These are phyloP conservation scores for Paraconiothyrium sp. DNA, from an alignment of 2,329 filamentous ascomycete genomes.

Conservation along the genomic window DNA sequence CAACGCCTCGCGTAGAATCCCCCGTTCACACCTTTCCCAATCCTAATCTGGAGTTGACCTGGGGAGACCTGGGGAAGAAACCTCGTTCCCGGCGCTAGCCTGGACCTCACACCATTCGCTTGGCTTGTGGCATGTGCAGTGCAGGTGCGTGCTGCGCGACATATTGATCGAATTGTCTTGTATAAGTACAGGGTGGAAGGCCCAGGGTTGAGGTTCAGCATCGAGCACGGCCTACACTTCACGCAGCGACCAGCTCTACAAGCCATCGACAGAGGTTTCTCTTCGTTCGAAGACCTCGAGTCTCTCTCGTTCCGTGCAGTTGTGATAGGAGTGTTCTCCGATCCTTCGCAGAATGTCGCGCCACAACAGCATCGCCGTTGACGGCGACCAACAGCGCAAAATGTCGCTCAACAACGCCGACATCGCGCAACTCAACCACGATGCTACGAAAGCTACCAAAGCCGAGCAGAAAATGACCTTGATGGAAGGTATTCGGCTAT, in stretches of 20 bases:
- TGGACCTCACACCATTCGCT: slow-evolving; percentile 29
- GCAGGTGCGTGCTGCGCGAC: slow-evolving; percentile 4
- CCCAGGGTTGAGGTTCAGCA: slow-evolving; percentile 1
- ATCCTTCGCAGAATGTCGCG: slow-evolving; percentile 35
- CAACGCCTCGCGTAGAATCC: neutral
- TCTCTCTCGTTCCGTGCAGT: neutral
- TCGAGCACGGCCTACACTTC: neutral
- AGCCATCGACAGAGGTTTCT: neutral
- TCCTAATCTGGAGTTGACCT: slow-evolving; percentile 16
- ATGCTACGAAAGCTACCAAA: slow-evolving; percentile 51
- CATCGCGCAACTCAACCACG: slow-evolving; percentile 36
- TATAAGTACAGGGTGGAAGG: slow-evolving; percentile 12
- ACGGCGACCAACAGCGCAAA: slow-evolving; percentile 41
- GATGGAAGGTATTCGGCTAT: slow-evolving; percentile 77
- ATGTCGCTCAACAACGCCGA: slow-evolving; percentile 42
- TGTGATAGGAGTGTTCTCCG: neutral
- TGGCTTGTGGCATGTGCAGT: slow-evolving; percentile 14
- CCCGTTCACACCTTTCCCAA: slow-evolving; percentile 13
- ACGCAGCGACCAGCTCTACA: neutral
- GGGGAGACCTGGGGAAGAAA: slow-evolving; percentile 6
- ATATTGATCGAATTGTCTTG: slow-evolving; percentile 17
- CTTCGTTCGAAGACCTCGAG: neutral
- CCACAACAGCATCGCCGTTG: slow-evolving; percentile 44
- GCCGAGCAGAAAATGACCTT: slow-evolving; percentile 64
- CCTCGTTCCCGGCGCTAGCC: slow-evolving; percentile 34